A percentile compares a stretch with the other conserved stretches of the same genome.
Conservation (phyloP, 169 alveolate genomes). For the Plasmodium reichenowi region DNA sequence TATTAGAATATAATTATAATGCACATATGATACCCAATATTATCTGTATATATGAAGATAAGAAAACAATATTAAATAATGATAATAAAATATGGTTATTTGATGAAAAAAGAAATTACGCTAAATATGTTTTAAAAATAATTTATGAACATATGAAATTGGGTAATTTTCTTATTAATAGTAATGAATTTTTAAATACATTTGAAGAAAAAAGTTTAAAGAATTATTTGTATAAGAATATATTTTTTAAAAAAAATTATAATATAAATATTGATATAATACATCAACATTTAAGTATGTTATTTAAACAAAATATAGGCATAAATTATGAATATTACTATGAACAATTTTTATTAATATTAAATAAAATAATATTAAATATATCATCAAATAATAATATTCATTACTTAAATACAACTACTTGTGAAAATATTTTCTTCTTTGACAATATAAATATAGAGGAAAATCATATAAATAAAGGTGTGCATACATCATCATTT, state of each 20-base stretch:
- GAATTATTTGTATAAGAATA: slow-evolving; percentile 2
- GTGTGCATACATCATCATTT: background rate
- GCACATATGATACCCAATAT: slow-evolving; percentile 45
- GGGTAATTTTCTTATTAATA: slow-evolving; percentile 13
- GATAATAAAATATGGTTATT: background rate
- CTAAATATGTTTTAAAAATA: background rate
- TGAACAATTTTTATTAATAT: slow-evolving; percentile 6
- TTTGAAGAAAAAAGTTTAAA: slow-evolving; percentile 21
- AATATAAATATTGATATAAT: slow-evolving; percentile 28
- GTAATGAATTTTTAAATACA: slow-evolving; percentile 8
- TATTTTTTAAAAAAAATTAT: slow-evolving; percentile 11
- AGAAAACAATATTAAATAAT: background rate
- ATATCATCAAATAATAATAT: background rate
- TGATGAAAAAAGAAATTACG: background rate
- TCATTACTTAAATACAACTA: background rate
- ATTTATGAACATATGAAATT: slow-evolving; percentile 42
- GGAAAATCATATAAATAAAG: background rate
- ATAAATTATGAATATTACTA: slow-evolving; percentile 13
- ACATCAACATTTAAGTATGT: slow-evolving; percentile 18
- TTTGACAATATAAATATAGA: background rate
- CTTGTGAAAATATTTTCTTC: background rate
- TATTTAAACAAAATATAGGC: slow-evolving; percentile 1
- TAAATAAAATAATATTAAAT: slow-evolving; percentile 2
- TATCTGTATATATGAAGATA: slow-evolving; percentile 23
- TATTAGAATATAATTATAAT: slow-evolving; percentile 25